Evolutionary conservation across 169 alveolate species (phyloP).

Genomic region (Perkinsus olseni): DNA sequence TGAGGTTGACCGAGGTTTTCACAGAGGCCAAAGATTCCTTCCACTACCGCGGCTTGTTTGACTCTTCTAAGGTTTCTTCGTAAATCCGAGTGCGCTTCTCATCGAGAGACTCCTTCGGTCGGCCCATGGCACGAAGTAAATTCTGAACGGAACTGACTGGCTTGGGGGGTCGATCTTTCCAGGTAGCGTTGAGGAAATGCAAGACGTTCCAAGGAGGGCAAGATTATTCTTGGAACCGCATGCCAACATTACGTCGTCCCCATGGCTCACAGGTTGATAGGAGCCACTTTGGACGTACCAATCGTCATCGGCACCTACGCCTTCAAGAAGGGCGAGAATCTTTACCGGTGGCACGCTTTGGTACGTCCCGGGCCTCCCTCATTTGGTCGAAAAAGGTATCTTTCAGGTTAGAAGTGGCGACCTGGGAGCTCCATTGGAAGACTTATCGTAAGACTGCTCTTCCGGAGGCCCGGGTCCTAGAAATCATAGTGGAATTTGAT

Average conservation of each 20-base stretch:
- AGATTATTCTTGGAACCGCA: too few relatives aligned
- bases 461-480: constrained; percentile 38
- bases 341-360: neutral
- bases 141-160: neutral
- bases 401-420: neutral
- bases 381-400: too few relatives aligned
- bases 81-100: neutral
- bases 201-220: neutral
- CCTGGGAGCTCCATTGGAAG: neutral
- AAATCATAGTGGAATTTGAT: too few relatives aligned
- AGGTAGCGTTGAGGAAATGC: neutral
- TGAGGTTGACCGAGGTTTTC: too few relatives aligned
- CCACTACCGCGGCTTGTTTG: neutral
- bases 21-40: neutral
- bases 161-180: neutral
- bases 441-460: neutral
- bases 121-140: neutral
- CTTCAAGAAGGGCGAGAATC: constrained; percentile 13
- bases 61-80: neutral
- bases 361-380: neutral
- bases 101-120: neutral
- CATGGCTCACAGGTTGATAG: neutral
- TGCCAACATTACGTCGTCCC: too few relatives aligned
- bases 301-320: constrained; percentile 35
- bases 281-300: constrained; percentile 6